phyloP scores from a whole-genome alignment of 2,329 filamentous ascomycete species.

The Xylaria sp. region DNA sequence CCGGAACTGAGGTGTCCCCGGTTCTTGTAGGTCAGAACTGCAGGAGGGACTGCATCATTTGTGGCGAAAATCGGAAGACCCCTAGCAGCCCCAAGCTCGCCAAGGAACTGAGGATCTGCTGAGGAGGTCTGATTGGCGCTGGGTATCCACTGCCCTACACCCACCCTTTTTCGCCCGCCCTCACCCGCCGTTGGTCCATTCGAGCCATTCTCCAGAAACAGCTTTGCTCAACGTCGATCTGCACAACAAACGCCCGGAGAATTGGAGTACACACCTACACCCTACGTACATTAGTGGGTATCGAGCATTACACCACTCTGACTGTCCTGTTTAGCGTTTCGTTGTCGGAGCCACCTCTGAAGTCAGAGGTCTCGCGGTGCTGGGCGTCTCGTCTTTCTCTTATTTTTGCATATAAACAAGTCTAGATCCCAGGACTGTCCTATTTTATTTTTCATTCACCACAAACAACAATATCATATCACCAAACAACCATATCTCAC shows the following conservation, averaged over 20 bases:
- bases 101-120: no score
- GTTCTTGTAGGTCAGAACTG: slow-evolving; percentile 23
- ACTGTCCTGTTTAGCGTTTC: slow-evolving; percentile 14
- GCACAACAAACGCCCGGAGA: slow-evolving; percentile 18
- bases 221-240: slow-evolving; percentile 45
- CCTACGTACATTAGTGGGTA: slow-evolving; percentile 15
- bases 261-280: slow-evolving; percentile 9
- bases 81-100: no score
- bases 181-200: slow-evolving; percentile 37
- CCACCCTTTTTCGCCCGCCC: slow-evolving; percentile 6
- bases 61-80: slow-evolving; percentile 44
- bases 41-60: slow-evolving; percentile 45
- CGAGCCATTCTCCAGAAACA: slow-evolving; percentile 42
- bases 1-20: slow-evolving; percentile 2
- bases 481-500: slow-evolving; percentile 5
- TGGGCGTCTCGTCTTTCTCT: slow-evolving; percentile 10
- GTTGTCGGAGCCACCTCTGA: slow-evolving; percentile 34
- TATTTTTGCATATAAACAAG: slow-evolving; percentile 39
- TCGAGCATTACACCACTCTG: slow-evolving; percentile 4
- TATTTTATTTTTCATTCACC: not conserved
- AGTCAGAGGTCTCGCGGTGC: slow-evolving; percentile 35
- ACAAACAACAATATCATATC: not conserved
- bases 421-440: slow-evolving; percentile 3
- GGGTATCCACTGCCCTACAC: slow-evolving; percentile 37
- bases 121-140: slow-evolving; percentile 41